These are phyloP conservation scores for Colletotrichum limetticola DNA, from an alignment of 2,329 filamentous ascomycete genomes.

Conservation along the genomic window DNA sequence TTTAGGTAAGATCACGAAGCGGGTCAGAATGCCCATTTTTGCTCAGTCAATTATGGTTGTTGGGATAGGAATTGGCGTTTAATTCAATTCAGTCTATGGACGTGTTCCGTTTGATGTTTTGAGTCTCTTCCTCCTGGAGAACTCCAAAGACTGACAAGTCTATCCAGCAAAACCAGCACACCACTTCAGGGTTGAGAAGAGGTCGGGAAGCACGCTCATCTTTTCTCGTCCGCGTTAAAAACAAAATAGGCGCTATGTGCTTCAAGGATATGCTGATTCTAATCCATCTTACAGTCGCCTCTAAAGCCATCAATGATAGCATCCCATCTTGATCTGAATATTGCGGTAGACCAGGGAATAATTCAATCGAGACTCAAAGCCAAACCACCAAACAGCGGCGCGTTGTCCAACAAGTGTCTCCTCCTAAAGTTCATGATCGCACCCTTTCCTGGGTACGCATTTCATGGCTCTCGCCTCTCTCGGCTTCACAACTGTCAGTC, in stretches of 20 bases:
- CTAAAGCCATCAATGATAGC: background rate
- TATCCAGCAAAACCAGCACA: background rate
- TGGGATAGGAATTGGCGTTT: background rate
- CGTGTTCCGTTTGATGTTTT: background rate
- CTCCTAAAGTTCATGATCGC: background rate
- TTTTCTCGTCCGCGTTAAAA: background rate
- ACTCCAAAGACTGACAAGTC: background rate
- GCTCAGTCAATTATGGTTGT: background rate
- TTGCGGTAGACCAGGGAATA: background rate
- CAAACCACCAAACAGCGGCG: background rate
- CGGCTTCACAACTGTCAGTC: background rate
- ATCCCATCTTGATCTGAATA: background rate
- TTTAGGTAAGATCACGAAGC: conserved; percentile 33
- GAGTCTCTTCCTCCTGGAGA: background rate
- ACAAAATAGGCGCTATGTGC: background rate
- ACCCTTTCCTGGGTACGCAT: background rate
- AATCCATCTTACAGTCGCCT: background rate
- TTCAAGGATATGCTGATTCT: background rate
- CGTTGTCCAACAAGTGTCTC: background rate
- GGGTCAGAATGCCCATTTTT: conserved; percentile 15
- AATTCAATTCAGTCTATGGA: background rate
- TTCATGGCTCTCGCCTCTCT: conserved; percentile 16
- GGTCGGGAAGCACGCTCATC: background rate
- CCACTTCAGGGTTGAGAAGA: background rate
- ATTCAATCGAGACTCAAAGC: background rate